Evolutionary conservation across 192 early-diverging fungal genomes (phyloP).

Genomic region (Polychytrium aggregatum): DNA sequence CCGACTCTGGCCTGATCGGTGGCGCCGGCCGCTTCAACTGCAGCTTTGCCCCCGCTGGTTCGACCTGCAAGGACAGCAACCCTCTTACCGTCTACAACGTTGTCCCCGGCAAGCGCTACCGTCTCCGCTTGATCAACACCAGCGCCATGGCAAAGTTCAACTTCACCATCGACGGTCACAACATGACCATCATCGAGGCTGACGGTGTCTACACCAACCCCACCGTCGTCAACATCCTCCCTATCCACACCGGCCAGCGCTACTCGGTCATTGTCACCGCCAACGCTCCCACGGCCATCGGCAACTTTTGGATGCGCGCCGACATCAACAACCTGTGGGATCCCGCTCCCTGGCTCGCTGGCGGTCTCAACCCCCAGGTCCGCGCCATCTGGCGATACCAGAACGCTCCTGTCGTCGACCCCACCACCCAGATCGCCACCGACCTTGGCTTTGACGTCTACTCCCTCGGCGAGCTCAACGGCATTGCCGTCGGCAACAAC

Average conservation of each 20-base stretch:
- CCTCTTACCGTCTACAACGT: constrained; percentile 31
- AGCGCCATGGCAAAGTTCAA: constrained; percentile 63
- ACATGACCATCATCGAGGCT: constrained; percentile 67
- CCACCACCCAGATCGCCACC: background rate
- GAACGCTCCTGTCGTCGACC: background rate
- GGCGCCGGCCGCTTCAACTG: too few relatives aligned
- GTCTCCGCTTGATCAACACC: constrained; percentile 75
- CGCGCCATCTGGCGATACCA: constrained; percentile 4
- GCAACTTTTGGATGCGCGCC: constrained; percentile 63
- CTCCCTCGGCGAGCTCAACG: constrained; percentile 7
- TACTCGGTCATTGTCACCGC: constrained; percentile 70
- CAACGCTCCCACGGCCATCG: constrained; percentile 22
- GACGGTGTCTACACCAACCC: constrained; percentile 59
- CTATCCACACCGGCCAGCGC: constrained; percentile 64
- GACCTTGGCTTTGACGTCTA: constrained; percentile 2
- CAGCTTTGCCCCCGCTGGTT: too few relatives aligned
- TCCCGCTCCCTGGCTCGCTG: too few relatives aligned
- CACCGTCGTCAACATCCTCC: constrained; percentile 37
- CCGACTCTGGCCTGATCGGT: constrained; percentile 55
- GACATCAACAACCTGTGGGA: constrained; percentile 65
- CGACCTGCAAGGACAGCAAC: constrained; percentile 1
- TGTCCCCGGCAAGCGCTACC: constrained; percentile 67
- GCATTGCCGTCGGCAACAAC: background rate
- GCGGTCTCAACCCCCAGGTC: constrained; percentile 1
- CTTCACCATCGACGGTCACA: constrained; percentile 69